A percentile compares a stretch with the other conserved stretches of the same genome.
phyloP scores from a whole-genome alignment of 208 protist species.

The Trypanosomatidae sp. region DNA sequence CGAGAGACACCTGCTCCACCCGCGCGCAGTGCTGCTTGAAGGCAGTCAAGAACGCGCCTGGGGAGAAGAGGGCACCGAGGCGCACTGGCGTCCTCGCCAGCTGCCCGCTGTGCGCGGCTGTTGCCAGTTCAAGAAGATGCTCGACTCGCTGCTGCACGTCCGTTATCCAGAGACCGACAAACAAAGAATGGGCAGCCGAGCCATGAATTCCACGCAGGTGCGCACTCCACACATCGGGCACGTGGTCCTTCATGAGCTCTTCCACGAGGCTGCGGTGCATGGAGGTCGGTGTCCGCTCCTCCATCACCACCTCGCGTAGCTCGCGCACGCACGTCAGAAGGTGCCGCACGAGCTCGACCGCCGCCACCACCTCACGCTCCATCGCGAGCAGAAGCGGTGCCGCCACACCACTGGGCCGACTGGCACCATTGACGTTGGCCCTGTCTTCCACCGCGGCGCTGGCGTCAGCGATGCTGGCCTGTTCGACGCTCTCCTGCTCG shows the following conservation, averaged over 20 bases:
- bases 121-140: slow-evolving; percentile 59
- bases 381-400: slow-evolving; percentile 91
- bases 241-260: slow-evolving; percentile 71
- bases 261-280: slow-evolving; percentile 84
- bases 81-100: slow-evolving; percentile 58
- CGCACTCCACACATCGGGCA: slow-evolving; percentile 89
- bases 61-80: slow-evolving; percentile 95
- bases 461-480: slow-evolving; percentile 3
- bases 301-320: slow-evolving; percentile 67
- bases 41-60: slow-evolving; percentile 97
- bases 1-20: slow-evolving; percentile 83
- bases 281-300: slow-evolving; percentile 87
- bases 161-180: slow-evolving; percentile 57
- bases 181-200: slow-evolving; percentile 32
- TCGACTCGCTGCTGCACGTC: slow-evolving; percentile 60
- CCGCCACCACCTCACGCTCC: slow-evolving; percentile 83
- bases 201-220: slow-evolving; percentile 34
- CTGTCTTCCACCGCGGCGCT: not conserved
- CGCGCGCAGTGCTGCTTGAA: slow-evolving; percentile 95
- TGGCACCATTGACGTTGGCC: not conserved
- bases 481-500: slow-evolving; percentile 19
- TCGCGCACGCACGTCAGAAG: slow-evolving; percentile 72
- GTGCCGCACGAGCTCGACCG: slow-evolving; percentile 57
- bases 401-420: slow-evolving; percentile 3
- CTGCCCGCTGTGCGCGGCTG: slow-evolving; percentile 28